Conservation (phyloP, 116 monocot species). For the Dioscorea cayenensis region DNA sequence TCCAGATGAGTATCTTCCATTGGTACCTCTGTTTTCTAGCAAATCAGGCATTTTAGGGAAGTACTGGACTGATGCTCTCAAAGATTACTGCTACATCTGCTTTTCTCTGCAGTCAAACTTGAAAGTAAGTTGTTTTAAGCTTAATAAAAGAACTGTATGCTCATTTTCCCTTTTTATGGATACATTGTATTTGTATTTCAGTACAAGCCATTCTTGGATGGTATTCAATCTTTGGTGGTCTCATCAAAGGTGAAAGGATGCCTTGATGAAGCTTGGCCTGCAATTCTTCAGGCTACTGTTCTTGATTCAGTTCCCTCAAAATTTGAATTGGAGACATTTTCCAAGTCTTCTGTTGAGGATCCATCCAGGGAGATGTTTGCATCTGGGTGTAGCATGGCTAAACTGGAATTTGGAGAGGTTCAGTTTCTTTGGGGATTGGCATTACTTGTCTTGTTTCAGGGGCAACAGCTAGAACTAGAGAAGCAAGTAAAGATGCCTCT, state of each 20-base stretch:
- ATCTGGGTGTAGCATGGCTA: conserved; percentile 76
- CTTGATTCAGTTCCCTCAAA: conserved; percentile 64
- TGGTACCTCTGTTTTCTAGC: conserved; percentile 70
- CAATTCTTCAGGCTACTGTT: conserved; percentile 69
- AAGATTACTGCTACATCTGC: conserved; percentile 68
- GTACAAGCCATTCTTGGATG: conserved; percentile 93
- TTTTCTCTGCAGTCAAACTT: conserved; percentile 51
- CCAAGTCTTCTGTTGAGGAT: conserved; percentile 17
- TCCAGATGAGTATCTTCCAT: conserved; percentile 71
- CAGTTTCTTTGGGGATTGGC: conserved; percentile 83
- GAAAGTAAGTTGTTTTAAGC: conserved; percentile 42
- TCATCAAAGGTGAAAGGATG: conserved; percentile 66
- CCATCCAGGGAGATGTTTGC: conserved; percentile 18
- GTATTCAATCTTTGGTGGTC: conserved; percentile 73
- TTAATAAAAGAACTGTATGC: not conserved
- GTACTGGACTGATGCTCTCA: conserved; percentile 75
- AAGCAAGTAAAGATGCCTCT: conserved; percentile 11
- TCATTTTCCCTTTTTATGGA: not conserved
- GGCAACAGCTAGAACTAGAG: conserved; percentile 13
- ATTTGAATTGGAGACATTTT: conserved; percentile 24
- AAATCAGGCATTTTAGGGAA: conserved; percentile 62
- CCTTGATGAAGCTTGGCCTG: conserved; percentile 63
- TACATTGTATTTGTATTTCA: conserved; percentile 22
- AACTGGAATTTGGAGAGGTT: conserved; percentile 47
- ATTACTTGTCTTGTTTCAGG: conserved; percentile 65